phyloP scores from a whole-genome alignment of 2,329 filamentous ascomycete species.

The Penicillium expansum region DNA sequence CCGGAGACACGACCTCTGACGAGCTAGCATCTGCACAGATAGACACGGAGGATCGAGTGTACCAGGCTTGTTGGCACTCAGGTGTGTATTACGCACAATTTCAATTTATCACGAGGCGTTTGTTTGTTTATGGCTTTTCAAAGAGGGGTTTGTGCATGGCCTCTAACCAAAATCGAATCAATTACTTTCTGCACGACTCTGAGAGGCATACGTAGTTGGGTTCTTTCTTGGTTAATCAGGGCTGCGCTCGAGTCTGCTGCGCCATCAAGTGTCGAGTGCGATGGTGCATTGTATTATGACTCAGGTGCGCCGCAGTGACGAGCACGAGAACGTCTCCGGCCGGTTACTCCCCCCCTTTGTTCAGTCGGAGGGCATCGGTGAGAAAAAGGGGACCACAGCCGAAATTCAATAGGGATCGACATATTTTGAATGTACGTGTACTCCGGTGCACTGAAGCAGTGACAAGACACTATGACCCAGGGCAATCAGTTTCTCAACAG shows the following conservation, averaged over 20 bases:
- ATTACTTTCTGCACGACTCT: conserved; percentile 8
- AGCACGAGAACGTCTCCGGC: not conserved
- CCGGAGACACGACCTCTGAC: not conserved
- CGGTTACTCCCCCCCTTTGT: not conserved
- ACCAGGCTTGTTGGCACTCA: not conserved
- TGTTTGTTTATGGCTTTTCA: conserved; percentile 15
- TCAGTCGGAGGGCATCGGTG: not conserved
- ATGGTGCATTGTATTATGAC: not conserved
- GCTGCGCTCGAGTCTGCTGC: not conserved
- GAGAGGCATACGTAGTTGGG: not conserved
- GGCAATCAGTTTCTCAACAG: not conserved
- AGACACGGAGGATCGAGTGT: not conserved
- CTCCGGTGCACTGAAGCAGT: not conserved
- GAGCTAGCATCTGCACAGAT: conserved; percentile 1
- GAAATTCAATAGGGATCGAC: not conserved
- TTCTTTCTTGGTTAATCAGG: not conserved
- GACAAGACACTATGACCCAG: not conserved
- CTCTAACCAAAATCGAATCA: conserved; percentile 19
- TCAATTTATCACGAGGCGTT: conserved; percentile 20
- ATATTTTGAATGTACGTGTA: not conserved
- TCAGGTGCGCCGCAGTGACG: not conserved
- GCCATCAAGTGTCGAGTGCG: not conserved
- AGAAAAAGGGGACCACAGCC: not conserved
- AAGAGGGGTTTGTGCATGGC: conserved; percentile 21
- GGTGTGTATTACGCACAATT: conserved; percentile 1